Base-by-base conservation (phyloP, 768 basidiomycete genomes). In the Leccinellum luteum region DNA sequence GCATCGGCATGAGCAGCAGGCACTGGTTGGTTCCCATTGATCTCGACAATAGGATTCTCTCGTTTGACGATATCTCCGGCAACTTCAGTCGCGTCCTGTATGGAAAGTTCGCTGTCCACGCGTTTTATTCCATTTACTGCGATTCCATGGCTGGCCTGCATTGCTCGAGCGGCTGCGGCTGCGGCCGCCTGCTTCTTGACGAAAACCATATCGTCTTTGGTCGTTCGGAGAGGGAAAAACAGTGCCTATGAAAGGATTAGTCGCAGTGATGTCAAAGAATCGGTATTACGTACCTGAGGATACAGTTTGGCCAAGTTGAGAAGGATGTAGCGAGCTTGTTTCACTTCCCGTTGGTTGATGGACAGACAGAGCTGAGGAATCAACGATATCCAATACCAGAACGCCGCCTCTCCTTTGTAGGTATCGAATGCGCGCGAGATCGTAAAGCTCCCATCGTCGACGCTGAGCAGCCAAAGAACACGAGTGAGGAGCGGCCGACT, bases 341-440 rank as follows among this genome's bases (percentile, higher is more conserved):
- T 94, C 44, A 93, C 88, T 73, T 99, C 97, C 32, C 93, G 84
- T 59, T 95, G 89, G 2, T 90, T 89, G 41, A 99, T 80, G 1
- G 96, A 95, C 54, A 90, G 72, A 61, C 94, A 87, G 9, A 99
- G 81, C 67, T 99, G 96, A 4, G 97, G 97, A 47, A 97, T 94
- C 56, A 98, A 78, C 1, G 96, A 91, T 64, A 99, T 95, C 97
- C 97, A 99, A 72, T 93, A 98, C 97, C 97, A 99, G 62, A 90
- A 90, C 13, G 94, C 94, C 3, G 92, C 85, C 67, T 98, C 96
- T 58, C 96, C 96, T 70, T 95, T 96, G 75, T 97, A 97, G 23
- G 86, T 89, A 68, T 98, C 94, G 64, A 97, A 97, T 0, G 90
- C 87, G 45, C 86, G 81, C 23, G 89, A 87, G 55, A 91, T 85